Evolutionary conservation across 169 alveolate genomes (phyloP), one percentile per base, ranked within the genome.

Genomic region (Plasmodium yoelii): DNA sequence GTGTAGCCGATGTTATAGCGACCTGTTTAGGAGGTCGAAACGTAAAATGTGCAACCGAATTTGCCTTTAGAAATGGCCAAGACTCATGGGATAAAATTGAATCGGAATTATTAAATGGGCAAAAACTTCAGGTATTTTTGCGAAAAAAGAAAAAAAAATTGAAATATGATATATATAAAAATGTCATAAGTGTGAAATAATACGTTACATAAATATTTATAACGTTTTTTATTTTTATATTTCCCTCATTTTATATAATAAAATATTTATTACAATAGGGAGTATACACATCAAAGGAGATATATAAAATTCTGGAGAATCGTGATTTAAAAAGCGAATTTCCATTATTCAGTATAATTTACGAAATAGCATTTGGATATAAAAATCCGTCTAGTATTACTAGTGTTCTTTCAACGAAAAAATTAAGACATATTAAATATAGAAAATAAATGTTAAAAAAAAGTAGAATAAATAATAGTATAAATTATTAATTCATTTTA

Each of bases 11-110:
- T 87, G 91, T 96, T 59, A 96, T 97, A 53, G 96, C 99, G 22
- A 97, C 99, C 15, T 96, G 98, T 67, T 91, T 95, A 34, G 98
- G 98, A 7, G 99, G 99, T 0, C 90, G 99, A 49, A 97, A 97
- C 91, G 96, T 94, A 19, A 92, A 95, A 63, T 96, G 98, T 22
- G 98, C 98, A 22, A 97, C 96, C 26, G 98, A 95, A 59, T 97
- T 96, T 88, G 97, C 97, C 63, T 88, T 89, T 15, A 88, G 93
- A 60, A 87, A 90, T 7, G 98, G 98, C 5, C 73, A 46, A 64
- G 94, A 94, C 71, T 67, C 95, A 24, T 97, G 99, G 99, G 94
- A 82, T 12, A 94, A 92, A 67, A 96, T 97, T 59, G 99, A 96
- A 65, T 71, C 64, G 44, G 98, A 96, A 82, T 90, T 97, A 71